phyloP scores from a whole-genome alignment of 2,329 filamentous ascomycete genomes.

The Pseudogymnoascus sp. region DNA sequence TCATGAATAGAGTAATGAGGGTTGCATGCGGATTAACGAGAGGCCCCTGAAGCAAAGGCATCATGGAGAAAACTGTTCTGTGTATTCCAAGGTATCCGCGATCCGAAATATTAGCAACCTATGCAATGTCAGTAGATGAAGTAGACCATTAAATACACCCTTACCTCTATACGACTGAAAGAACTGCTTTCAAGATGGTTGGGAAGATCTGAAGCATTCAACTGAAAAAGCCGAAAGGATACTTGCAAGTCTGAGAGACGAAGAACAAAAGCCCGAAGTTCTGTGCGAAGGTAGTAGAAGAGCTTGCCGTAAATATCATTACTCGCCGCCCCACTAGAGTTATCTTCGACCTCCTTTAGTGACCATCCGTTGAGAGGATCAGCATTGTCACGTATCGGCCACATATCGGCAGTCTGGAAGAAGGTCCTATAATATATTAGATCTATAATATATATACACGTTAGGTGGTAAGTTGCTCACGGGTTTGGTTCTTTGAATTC shows the following conservation, averaged over 20 bases:
- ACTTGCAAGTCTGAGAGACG: slow-evolving; percentile 20
- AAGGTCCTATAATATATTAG: slow-evolving; percentile 28
- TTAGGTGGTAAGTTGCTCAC: slow-evolving; percentile 25
- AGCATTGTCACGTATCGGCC: slow-evolving; percentile 34
- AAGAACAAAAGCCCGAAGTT: slow-evolving; percentile 28
- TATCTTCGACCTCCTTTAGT: slow-evolving; percentile 23
- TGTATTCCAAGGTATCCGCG: slow-evolving; percentile 27
- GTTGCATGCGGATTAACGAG: slow-evolving; percentile 34
- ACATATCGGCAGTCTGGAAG: slow-evolving; percentile 25
- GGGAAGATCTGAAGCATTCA: slow-evolving; percentile 25
- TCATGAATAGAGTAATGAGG: slow-evolving; percentile 37
- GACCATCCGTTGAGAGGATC: slow-evolving; percentile 35
- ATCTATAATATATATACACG: neutral
- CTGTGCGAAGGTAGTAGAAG: slow-evolving; percentile 27
- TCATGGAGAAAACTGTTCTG: slow-evolving; percentile 24
- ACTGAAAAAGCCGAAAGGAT: slow-evolving; percentile 25
- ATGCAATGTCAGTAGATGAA: neutral
- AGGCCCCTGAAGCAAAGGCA: slow-evolving; percentile 29
- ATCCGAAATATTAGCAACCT: slow-evolving; percentile 37
- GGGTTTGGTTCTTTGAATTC: slow-evolving; percentile 35
- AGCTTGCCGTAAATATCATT: slow-evolving; percentile 36
- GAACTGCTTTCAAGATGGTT: slow-evolving; percentile 10
- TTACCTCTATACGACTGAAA: slow-evolving; percentile 37
- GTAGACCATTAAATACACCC: neutral
- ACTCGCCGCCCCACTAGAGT: slow-evolving; percentile 21